Percentiles rank a stretch among this genome's conserved stretches.
Evolutionary conservation across 257 asterid species (phyloP).

Genomic region (Nicotiana sylvestris): DNA sequence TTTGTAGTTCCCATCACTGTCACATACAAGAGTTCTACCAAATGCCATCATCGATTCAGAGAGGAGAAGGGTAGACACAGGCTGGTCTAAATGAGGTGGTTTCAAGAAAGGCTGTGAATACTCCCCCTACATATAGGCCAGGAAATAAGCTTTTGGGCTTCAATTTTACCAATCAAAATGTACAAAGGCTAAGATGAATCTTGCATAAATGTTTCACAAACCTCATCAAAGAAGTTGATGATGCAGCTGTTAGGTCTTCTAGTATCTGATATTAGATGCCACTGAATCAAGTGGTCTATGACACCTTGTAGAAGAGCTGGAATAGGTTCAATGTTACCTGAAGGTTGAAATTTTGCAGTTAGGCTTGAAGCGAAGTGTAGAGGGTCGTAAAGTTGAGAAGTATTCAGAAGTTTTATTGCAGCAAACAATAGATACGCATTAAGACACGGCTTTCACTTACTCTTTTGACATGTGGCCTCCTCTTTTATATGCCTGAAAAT

Average conservation of each 20-base stretch:
- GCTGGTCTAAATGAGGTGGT: slow-evolving; percentile 96
- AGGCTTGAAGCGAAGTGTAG: background rate
- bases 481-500: slow-evolving; percentile 69
- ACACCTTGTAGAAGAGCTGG: slow-evolving; percentile 72
- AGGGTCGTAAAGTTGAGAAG: background rate
- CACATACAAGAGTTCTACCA: slow-evolving; percentile 71
- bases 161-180: background rate
- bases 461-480: slow-evolving; percentile 45
- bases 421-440: background rate
- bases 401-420: background rate
- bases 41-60: slow-evolving; percentile 93
- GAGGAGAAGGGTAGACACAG: slow-evolving; percentile 79
- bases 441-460: slow-evolving; percentile 31
- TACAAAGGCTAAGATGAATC: background rate
- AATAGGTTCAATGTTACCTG: slow-evolving; percentile 85
- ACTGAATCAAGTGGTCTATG: slow-evolving; percentile 75
- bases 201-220: slow-evolving; percentile 15
- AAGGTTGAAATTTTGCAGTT: background rate
- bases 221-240: slow-evolving; percentile 92
- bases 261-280: slow-evolving; percentile 78
- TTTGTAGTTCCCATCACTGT: slow-evolving; percentile 75
- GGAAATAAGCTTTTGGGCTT: background rate
- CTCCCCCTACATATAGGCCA: slow-evolving; percentile 54
- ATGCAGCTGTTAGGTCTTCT: slow-evolving; percentile 90
- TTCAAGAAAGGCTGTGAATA: slow-evolving; percentile 92